Conservation (phyloP, 768 basidiomycete species). For the Russula compacta region DNA sequence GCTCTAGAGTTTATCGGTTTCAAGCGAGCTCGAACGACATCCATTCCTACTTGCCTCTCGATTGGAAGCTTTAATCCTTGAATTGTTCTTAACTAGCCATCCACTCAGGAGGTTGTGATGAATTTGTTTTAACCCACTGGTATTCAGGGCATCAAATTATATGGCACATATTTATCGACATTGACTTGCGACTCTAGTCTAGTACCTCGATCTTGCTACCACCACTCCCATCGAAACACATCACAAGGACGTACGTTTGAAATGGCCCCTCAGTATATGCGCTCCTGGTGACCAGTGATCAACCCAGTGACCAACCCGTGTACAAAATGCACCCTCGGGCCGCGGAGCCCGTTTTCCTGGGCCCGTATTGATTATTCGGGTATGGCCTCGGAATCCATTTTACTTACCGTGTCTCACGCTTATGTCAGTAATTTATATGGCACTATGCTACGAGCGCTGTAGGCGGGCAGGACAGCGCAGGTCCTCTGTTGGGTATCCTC, state of each 20-base stretch:
- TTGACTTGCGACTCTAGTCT: neutral
- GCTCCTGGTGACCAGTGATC: neutral
- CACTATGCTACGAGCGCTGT: neutral
- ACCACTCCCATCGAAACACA: neutral
- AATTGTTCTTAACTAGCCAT: neutral
- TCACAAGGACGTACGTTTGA: neutral
- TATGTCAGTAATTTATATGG: conserved; percentile 3
- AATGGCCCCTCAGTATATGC: neutral
- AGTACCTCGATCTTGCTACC: neutral
- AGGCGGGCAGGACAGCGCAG: neutral
- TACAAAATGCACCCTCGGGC: neutral
- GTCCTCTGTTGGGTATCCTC: neutral
- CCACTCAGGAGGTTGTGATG: neutral
- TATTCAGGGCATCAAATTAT: no score
- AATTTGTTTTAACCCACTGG: no score
- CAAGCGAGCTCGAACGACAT: neutral
- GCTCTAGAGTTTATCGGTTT: neutral
- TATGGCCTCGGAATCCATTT: neutral
- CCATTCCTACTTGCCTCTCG: neutral
- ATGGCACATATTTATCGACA: neutral
- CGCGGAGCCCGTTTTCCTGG: conserved; percentile 4
- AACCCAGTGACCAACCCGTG: neutral
- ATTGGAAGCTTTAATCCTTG: neutral
- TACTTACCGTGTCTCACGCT: neutral
- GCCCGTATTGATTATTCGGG: conserved; percentile 3